A percentile compares a stretch with the other conserved stretches of the same genome.
Evolutionary conservation across 768 basidiomycete species (phyloP).

Genomic region (Phaeolepiota aurea): DNA sequence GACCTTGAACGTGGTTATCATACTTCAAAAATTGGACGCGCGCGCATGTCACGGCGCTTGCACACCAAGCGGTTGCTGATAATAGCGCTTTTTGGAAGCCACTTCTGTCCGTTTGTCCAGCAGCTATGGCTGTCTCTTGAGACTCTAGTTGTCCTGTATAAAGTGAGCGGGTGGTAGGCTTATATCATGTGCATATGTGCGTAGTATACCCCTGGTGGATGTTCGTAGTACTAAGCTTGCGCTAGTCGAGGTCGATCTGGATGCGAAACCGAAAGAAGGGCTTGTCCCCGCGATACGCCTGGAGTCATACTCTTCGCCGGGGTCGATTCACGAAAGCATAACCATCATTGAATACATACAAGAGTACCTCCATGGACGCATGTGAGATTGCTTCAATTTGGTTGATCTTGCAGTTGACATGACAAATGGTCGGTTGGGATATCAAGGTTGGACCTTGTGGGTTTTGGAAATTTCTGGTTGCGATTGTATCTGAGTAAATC

Average conservation of each 20-base stretch:
- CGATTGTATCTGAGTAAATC: too few relatives aligned
- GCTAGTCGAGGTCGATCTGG: slow-evolving; percentile 76
- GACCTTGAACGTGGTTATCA: slow-evolving; percentile 26
- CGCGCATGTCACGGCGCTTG: slow-evolving; percentile 48
- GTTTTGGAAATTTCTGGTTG: neutral
- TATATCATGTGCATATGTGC: slow-evolving; percentile 12
- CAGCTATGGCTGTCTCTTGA: slow-evolving; percentile 74
- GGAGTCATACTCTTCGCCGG: slow-evolving; percentile 42
- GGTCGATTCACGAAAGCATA: slow-evolving; percentile 70
- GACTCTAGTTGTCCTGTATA: slow-evolving; percentile 61
- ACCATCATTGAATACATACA: slow-evolving; percentile 75
- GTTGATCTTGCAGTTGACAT: slow-evolving; percentile 41
- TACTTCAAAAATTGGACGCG: slow-evolving; percentile 33
- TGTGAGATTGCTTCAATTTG: neutral
- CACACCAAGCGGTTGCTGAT: slow-evolving; percentile 36
- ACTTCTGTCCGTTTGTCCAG: slow-evolving; percentile 81
- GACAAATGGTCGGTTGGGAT: too few relatives aligned
- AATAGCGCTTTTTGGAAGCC: slow-evolving; percentile 65
- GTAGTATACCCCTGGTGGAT: slow-evolving; percentile 11
- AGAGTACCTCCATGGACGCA: slow-evolving; percentile 34
- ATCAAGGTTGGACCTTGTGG: too few relatives aligned
- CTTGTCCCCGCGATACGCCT: slow-evolving; percentile 67
- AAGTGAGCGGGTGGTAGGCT: slow-evolving; percentile 26
- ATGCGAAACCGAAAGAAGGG: slow-evolving; percentile 75
- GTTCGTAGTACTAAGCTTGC: neutral